Evolutionary conservation across 2,329 filamentous ascomycete genomes (phyloP), one percentile per base, ranked within the genome.

Genomic region (Penicillium sp.): DNA sequence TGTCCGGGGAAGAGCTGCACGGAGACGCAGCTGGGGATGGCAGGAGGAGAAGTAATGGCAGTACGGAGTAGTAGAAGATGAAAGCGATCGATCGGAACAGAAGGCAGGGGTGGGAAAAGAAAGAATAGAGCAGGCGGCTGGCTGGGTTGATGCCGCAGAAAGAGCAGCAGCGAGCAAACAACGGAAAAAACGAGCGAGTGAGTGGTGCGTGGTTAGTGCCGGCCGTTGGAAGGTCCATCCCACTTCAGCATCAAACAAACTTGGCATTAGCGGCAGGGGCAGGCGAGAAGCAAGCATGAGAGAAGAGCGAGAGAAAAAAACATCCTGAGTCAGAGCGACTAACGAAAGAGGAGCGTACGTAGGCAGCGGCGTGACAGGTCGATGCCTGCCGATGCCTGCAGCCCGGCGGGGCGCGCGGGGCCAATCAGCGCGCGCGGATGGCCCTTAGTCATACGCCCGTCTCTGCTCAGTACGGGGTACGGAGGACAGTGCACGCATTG

Each of bases 1-100:
- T 58, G 49, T 57, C 55, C 55, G 55, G 55, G 49, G 55, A 47
- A n/a, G 46, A 47, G 49, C 43, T 51, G 52, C 56, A 26, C 43
- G 46, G 53, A 35, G 33, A 47, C 33, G 57, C 50, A 43, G 57
- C 52, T 45, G 21, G 42, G 21, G 47, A 52, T 40, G 47, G 47
- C 8, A 8, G 40, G 21, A 43, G 52, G 28, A 43, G n/a, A n/a
- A n/a, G n/a, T n/a, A n/a, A n/a, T 1, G 5, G 28, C 7, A 14
- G 30, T 18, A 50, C 18, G 9, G 9, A 3, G 28, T 33, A n/a
- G 14, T 30, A 14, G 11, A 23, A 12, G 8, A 33, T 33, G 28
- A 33, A 33, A 35, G 30, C 30, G 5, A 16, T 9, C 14, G 11
- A 35, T 16, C 12, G 12, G 30, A 16, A 35, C 2, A 16, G 30